phyloP scores from a whole-genome alignment of 2,329 filamentous ascomycete species.

The Dendrostoma leiphaemia region DNA sequence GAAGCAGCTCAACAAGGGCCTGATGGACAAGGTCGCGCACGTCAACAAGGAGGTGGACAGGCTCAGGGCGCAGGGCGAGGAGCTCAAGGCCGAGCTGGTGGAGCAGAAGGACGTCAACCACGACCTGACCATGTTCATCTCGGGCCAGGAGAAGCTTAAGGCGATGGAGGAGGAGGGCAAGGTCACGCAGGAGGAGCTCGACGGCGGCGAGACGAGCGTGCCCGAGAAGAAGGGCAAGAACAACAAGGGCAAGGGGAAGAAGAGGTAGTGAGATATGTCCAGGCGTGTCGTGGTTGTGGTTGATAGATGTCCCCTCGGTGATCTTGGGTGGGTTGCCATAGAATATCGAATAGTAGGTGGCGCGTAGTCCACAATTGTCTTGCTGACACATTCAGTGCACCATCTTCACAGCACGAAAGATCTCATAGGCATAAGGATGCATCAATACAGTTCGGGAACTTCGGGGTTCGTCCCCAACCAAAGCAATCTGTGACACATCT shows the following conservation, averaged over 20 bases:
- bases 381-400: no score
- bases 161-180: constrained; percentile 62
- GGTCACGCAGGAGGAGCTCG: constrained; percentile 67
- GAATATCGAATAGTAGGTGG: no score
- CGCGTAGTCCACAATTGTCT: no score
- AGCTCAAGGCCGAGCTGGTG: constrained; percentile 60
- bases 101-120: constrained; percentile 84
- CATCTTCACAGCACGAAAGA: no score
- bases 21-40: constrained; percentile 79
- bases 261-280: constrained; percentile 29
- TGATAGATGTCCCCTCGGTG: no score
- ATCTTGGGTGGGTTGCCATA: no score
- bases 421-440: no score
- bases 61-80: constrained; percentile 55
- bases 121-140: constrained; percentile 85
- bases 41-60: constrained; percentile 61
- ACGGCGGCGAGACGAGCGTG: constrained; percentile 68
- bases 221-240: constrained; percentile 48
- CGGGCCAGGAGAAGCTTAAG: constrained; percentile 75
- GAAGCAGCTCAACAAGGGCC: constrained; percentile 75
- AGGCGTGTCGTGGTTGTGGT: background rate
- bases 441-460: no score
- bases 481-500: no score
- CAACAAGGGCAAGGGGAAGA: constrained; percentile 51
- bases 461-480: no score